Conservation (phyloP, 1,139 yeast species). For the Zygoascus hellenicus region DNA sequence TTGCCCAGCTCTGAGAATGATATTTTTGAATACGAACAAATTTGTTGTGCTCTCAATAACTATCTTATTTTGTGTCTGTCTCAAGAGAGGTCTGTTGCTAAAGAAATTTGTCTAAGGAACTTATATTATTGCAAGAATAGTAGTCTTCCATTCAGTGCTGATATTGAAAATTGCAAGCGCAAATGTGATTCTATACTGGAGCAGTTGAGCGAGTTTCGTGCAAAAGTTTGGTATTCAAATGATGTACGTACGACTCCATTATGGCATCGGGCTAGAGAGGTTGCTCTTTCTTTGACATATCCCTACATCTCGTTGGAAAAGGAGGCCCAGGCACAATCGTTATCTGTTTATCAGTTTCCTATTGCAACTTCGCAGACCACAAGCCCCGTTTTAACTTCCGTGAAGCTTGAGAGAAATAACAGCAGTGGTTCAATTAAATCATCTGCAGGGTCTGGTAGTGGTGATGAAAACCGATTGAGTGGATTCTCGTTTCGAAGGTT, state of each 20-base stretch:
- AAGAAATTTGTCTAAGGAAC: slow-evolving; percentile 17
- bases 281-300: slow-evolving; percentile 23
- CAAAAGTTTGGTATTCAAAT: slow-evolving; percentile 32
- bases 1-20: slow-evolving; percentile 17
- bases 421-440: slow-evolving; percentile 22
- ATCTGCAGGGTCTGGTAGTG: slow-evolving; percentile 5
- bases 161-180: slow-evolving; percentile 17
- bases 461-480: slow-evolving; percentile 7
- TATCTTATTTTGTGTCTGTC: slow-evolving; percentile 20
- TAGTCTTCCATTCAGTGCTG: slow-evolving; percentile 22
- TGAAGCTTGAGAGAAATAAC: slow-evolving; percentile 17
- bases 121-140: slow-evolving; percentile 19
- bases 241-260: slow-evolving; percentile 30
- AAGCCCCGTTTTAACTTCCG: slow-evolving; percentile 1
- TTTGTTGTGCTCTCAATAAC: slow-evolving; percentile 21
- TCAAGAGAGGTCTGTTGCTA: slow-evolving; percentile 18
- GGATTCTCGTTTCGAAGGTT: slow-evolving; percentile 28
- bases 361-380: slow-evolving; percentile 3
- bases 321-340: slow-evolving; percentile 1
- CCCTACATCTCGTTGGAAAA: slow-evolving; percentile 13
- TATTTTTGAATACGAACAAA: slow-evolving; percentile 18
- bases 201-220: slow-evolving; percentile 21
- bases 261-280: slow-evolving; percentile 31
- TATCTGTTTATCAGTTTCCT: slow-evolving; percentile 1
- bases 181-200: slow-evolving; percentile 18